Evolutionary conservation across 2,329 filamentous ascomycete genomes (phyloP).

Genomic region (Lomentospora prolificans): DNA sequence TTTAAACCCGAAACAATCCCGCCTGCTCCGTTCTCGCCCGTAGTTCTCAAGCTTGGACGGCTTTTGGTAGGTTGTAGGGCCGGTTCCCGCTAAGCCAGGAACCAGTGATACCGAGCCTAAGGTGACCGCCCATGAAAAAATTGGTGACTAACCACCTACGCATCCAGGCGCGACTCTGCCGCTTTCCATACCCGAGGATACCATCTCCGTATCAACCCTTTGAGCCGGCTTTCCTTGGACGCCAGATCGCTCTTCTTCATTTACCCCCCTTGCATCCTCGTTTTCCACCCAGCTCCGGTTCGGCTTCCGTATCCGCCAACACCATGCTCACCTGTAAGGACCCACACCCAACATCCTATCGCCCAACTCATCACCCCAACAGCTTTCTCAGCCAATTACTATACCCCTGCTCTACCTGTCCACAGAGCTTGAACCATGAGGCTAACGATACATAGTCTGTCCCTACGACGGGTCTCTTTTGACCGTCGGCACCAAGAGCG

Average conservation of each 20-base stretch:
- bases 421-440: background rate
- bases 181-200: slow-evolving; percentile 1
- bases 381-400: background rate
- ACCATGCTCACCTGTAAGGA: slow-evolving; percentile 8
- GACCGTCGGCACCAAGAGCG: slow-evolving; percentile 53
- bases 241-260: background rate
- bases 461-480: slow-evolving; percentile 77
- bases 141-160: background rate
- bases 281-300: background rate
- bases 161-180: background rate
- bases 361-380: background rate
- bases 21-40: background rate
- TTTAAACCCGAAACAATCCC: background rate
- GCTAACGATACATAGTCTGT: slow-evolving; percentile 48
- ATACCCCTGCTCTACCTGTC: background rate
- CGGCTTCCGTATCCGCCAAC: background rate
- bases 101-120: background rate
- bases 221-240: background rate
- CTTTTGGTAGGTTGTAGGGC: background rate
- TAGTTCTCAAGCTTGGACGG: background rate
- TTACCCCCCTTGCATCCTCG: background rate
- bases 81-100: background rate
- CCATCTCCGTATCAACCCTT: background rate
- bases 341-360: slow-evolving; percentile 2
- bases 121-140: background rate